A percentile compares a stretch with the other conserved stretches of the same genome.
Conservation (phyloP, 257 asterid genomes). For the Jaltomata sinuosa region DNA sequence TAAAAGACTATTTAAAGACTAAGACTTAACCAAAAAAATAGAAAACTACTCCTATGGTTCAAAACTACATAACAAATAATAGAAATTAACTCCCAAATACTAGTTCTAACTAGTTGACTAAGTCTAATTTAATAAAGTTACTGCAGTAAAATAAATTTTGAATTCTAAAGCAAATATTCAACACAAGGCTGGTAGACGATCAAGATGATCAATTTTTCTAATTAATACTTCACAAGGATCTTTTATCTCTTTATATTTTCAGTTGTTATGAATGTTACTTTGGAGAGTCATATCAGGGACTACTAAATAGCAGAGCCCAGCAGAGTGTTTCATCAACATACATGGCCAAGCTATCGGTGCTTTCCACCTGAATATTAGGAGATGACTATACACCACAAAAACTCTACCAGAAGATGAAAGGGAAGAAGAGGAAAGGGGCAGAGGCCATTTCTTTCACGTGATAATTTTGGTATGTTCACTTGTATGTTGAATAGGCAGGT, state of each 20-base stretch:
- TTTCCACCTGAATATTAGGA: background rate
- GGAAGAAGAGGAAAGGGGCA: background rate
- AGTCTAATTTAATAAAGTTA: too few relatives aligned
- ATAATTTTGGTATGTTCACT: background rate
- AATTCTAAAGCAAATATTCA: too few relatives aligned
- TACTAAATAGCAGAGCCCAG: background rate
- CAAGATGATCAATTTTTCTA: background rate
- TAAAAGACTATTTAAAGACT: too few relatives aligned
- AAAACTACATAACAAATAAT: too few relatives aligned
- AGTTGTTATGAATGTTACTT: background rate
- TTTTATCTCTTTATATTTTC: background rate
- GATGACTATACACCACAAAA: background rate
- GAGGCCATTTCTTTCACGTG: background rate
- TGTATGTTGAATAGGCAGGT: background rate
- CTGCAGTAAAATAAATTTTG: too few relatives aligned
- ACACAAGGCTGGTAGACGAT: background rate
- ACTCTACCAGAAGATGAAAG: background rate
- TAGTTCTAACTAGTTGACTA: too few relatives aligned
- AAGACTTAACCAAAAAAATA: too few relatives aligned
- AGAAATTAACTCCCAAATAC: too few relatives aligned
- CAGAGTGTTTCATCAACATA: background rate
- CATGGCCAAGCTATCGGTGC: background rate
- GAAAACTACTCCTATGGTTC: too few relatives aligned
- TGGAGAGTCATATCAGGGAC: background rate
- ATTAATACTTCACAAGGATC: background rate